Evolutionary conservation across 2,329 filamentous ascomycete species (phyloP).

Genomic region (Penicillium oxalicum): DNA sequence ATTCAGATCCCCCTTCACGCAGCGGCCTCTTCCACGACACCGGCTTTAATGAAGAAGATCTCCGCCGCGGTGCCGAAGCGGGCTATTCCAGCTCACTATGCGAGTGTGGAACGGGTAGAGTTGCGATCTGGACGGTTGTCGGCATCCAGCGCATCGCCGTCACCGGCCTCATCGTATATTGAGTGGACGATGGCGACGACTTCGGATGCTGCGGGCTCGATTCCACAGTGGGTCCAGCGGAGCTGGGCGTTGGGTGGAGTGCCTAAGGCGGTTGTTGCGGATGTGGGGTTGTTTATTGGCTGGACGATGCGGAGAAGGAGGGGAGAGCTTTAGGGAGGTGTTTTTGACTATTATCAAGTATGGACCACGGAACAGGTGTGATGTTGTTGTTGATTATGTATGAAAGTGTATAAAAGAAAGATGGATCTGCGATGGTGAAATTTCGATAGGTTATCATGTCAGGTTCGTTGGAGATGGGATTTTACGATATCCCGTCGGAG

Average conservation of each 20-base stretch:
- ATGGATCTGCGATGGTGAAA: too few relatives aligned
- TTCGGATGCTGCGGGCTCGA: conserved; percentile 32
- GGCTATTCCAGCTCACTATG: conserved; percentile 30
- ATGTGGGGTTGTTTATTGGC: conserved; percentile 36
- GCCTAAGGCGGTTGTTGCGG: conserved; percentile 32
- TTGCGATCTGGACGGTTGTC: not conserved
- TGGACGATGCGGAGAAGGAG: conserved; percentile 23
- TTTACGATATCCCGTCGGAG: too few relatives aligned
- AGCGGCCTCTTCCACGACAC: conserved; percentile 12
- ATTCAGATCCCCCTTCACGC: conserved; percentile 28
- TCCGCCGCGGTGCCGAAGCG: conserved; percentile 18
- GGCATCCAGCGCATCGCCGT: not conserved
- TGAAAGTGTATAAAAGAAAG: too few relatives aligned
- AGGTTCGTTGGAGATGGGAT: too few relatives aligned
- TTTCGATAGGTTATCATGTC: too few relatives aligned
- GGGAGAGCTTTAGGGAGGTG: too few relatives aligned
- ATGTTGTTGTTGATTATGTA: too few relatives aligned
- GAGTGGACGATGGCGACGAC: conserved; percentile 37
- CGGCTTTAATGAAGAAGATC: conserved; percentile 18
- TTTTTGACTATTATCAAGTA: not conserved
- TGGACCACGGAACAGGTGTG: too few relatives aligned
- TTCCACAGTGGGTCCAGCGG: conserved; percentile 34
- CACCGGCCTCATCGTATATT: conserved; percentile 6
- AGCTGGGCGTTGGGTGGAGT: conserved; percentile 34
- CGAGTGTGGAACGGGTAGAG: conserved; percentile 30